These are phyloP conservation scores for Candida incommunis DNA, from an alignment of 805 yeast genomes.

Conservation along the genomic window DNA sequence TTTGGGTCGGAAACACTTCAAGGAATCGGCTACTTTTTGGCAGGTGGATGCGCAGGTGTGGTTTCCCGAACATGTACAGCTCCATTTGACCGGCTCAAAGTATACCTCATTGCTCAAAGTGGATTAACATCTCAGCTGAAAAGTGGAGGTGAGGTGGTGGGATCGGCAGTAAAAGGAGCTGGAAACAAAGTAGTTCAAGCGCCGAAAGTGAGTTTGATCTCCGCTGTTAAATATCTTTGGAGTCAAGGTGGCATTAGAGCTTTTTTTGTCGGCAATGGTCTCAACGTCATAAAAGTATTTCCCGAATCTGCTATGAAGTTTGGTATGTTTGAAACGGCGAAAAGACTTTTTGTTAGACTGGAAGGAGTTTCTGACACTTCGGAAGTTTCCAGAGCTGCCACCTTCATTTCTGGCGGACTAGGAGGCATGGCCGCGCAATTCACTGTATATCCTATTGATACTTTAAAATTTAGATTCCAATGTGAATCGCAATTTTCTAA, in stretches of 20 bases:
- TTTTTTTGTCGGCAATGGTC: conserved; percentile 90
- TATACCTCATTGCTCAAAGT: conserved; percentile 82
- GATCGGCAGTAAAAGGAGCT: conserved; percentile 15
- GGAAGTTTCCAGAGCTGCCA: conserved; percentile 58
- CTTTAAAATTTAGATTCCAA: conserved; percentile 83
- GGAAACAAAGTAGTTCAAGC: conserved; percentile 12
- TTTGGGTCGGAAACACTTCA: conserved; percentile 62
- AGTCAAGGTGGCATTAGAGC: conserved; percentile 77
- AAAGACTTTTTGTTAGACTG: conserved; percentile 51
- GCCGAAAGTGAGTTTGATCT: conserved; percentile 54
- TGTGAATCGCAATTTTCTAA: conserved; percentile 68
- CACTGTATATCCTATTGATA: conserved; percentile 89
- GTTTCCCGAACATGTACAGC: conserved; percentile 94
- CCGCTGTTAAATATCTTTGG: conserved; percentile 72
- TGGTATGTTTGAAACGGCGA: conserved; percentile 86
- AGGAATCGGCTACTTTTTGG: conserved; percentile 82
- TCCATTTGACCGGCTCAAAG: conserved; percentile 91
- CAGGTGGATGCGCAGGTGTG: conserved; percentile 94
- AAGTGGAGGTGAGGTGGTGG: conserved; percentile 13
- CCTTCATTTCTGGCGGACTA: conserved; percentile 87
- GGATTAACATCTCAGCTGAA: conserved; percentile 9
- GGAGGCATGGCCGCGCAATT: conserved; percentile 93
- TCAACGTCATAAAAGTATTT: conserved; percentile 83
- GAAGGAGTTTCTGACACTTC: conserved; percentile 66
- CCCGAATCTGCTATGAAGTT: conserved; percentile 97